phyloP scores from a whole-genome alignment of 495 filamentous ascomycete genomes.

The Bathelium albidoporum region DNA sequence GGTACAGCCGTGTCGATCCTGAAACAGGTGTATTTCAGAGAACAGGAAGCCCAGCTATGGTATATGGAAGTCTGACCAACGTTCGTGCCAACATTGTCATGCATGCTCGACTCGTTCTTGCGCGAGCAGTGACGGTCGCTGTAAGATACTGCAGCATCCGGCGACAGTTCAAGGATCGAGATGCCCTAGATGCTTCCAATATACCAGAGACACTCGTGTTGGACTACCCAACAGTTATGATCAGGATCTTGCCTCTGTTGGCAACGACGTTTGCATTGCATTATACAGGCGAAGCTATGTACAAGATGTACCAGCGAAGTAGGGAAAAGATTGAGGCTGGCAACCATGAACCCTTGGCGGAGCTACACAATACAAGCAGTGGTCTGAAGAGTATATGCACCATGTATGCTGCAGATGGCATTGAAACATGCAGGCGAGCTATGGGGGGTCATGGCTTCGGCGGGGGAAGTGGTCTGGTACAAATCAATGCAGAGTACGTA shows the following conservation, averaged over 20 bases:
- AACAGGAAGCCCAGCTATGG: conserved; percentile 32
- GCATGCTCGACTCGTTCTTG: conserved; percentile 38
- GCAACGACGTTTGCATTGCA: conserved; percentile 42
- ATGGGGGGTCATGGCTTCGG: conserved; percentile 44
- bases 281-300: conserved; percentile 39
- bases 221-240: conserved; percentile 42
- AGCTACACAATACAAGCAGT: conserved; percentile 40
- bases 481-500: conserved; percentile 34
- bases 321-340: conserved; percentile 34
- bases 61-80: conserved; percentile 39
- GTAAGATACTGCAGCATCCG: conserved; percentile 37
- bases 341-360: conserved; percentile 33
- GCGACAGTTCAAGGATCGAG: conserved; percentile 39
- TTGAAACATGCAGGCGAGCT: conserved; percentile 40
- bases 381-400: conserved; percentile 44
- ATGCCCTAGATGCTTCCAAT: conserved; percentile 24
- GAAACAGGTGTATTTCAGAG: conserved; percentile 34
- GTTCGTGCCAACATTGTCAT: conserved; percentile 40
- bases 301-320: conserved; percentile 30
- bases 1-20: conserved; percentile 36
- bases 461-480: conserved; percentile 38
- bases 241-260: conserved; percentile 39
- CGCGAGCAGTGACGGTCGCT: conserved; percentile 39
- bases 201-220: conserved; percentile 36
- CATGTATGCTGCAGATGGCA: conserved; percentile 39